Percentiles rank a stretch among this genome's conserved stretches.
phyloP scores from a whole-genome alignment of 495 filamentous ascomycete genomes.

The Daldinia grandis region DNA sequence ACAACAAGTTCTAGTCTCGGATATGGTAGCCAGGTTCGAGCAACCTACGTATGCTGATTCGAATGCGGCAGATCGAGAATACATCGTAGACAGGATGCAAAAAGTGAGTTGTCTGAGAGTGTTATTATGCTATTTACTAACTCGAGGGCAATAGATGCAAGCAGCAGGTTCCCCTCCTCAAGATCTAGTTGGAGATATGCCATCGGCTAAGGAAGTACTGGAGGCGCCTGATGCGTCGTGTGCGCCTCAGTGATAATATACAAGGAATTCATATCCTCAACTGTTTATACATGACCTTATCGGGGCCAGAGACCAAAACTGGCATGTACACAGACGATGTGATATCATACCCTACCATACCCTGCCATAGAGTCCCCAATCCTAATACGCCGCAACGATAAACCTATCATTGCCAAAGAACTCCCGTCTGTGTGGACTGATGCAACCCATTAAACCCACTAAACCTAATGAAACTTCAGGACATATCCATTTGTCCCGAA shows the following conservation, averaged over 20 bases:
- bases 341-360: slow-evolving; percentile 44
- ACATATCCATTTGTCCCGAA: slow-evolving; percentile 46
- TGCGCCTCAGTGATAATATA: slow-evolving; percentile 67
- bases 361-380: slow-evolving; percentile 36
- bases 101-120: slow-evolving; percentile 68
- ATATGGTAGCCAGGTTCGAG: slow-evolving; percentile 92
- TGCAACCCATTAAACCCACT: not conserved
- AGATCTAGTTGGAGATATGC: slow-evolving; percentile 90
- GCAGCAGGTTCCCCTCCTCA: slow-evolving; percentile 85
- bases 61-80: slow-evolving; percentile 83
- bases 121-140: slow-evolving; percentile 34
- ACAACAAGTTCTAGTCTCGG: slow-evolving; percentile 81
- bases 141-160: slow-evolving; percentile 77
- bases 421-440: slow-evolving; percentile 13
- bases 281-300: slow-evolving; percentile 34
- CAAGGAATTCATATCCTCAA: slow-evolving; percentile 14
- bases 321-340: slow-evolving; percentile 23
- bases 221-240: slow-evolving; percentile 75
- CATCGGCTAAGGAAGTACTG: slow-evolving; percentile 74
- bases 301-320: slow-evolving; percentile 25
- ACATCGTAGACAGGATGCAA: slow-evolving; percentile 96
- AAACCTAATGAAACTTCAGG: slow-evolving; percentile 18
- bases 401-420: slow-evolving; percentile 26
- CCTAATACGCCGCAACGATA: slow-evolving; percentile 36
- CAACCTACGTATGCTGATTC: slow-evolving; percentile 78